Evolutionary conservation across 2,329 filamentous ascomycete species (phyloP).

Genomic region (Arthrobotrys musiformis): DNA sequence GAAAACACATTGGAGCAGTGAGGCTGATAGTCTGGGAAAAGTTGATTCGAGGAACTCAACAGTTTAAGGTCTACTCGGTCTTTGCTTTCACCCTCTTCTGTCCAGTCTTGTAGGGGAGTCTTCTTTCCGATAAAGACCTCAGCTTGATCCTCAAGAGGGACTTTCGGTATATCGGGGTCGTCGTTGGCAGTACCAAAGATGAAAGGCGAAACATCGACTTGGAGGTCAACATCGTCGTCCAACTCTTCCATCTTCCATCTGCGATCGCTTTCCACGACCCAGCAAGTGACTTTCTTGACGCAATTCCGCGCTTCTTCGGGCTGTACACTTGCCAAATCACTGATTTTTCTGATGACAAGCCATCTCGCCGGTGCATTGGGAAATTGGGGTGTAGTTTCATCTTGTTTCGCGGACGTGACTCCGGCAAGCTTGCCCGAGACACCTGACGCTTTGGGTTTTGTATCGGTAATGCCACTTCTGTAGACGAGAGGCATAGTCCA

Average conservation of each 20-base stretch:
- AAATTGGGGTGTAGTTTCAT: background rate
- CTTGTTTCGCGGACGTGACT: background rate
- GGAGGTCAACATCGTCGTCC: conserved; percentile 60
- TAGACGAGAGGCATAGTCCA: conserved; percentile 64
- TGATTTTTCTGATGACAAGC: conserved; percentile 62
- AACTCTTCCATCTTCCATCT: conserved; percentile 61
- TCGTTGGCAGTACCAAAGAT: conserved; percentile 56
- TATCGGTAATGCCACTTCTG: conserved; percentile 13
- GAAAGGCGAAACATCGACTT: conserved; percentile 64
- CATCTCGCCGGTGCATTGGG: conserved; percentile 61
- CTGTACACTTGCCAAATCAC: conserved; percentile 41
- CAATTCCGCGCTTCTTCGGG: conserved; percentile 59
- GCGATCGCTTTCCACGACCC: conserved; percentile 60
- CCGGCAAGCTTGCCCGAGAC: background rate
- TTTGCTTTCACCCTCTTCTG: conserved; percentile 4
- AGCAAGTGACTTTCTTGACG: conserved; percentile 61
- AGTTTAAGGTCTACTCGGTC: background rate
- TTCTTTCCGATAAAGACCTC: conserved; percentile 64
- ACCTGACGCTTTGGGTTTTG: background rate
- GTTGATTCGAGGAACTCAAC: conserved; percentile 60
- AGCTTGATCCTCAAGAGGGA: conserved; percentile 62
- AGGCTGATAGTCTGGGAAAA: conserved; percentile 64
- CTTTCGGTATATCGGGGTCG: background rate
- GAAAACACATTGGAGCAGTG: conserved; percentile 64
- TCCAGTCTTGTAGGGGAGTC: conserved; percentile 55